Conservation (phyloP, 2,329 filamentous ascomycete genomes). For the Fusarium burgessii region DNA sequence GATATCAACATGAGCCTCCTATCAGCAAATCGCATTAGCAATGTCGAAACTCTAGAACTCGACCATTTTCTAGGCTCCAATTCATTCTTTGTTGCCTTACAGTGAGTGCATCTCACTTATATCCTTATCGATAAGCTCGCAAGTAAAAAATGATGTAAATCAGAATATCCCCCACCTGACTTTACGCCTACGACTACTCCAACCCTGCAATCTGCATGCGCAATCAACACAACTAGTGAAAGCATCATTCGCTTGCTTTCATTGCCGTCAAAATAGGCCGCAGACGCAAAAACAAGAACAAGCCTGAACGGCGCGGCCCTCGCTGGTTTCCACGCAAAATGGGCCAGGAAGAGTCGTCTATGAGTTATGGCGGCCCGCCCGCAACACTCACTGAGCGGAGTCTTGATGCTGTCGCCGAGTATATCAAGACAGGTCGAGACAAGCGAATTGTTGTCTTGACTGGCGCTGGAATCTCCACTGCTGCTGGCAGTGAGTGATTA, state of each 20-base stretch:
- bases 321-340: slow-evolving; percentile 67
- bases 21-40: not conserved
- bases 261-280: slow-evolving; percentile 55
- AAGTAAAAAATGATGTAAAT: slow-evolving; percentile 43
- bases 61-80: not conserved
- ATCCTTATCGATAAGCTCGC: slow-evolving; percentile 43
- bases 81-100: slow-evolving; percentile 12
- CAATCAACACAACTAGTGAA: slow-evolving; percentile 12
- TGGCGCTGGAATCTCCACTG: slow-evolving; percentile 88
- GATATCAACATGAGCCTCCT: not conserved
- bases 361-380: slow-evolving; percentile 74
- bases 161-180: slow-evolving; percentile 38
- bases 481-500: slow-evolving; percentile 67
- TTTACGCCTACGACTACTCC: not conserved
- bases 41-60: not conserved
- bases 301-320: slow-evolving; percentile 50
- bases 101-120: slow-evolving; percentile 19
- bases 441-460: slow-evolving; percentile 87
- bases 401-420: slow-evolving; percentile 80
- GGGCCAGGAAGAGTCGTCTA: slow-evolving; percentile 85
- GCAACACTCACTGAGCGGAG: slow-evolving; percentile 75
- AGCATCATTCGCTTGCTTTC: slow-evolving; percentile 3
- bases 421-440: slow-evolving; percentile 77
- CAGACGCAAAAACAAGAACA: slow-evolving; percentile 52
- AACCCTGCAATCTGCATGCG: slow-evolving; percentile 24